Evolutionary conservation across 1,284 basidiomycete genomes (phyloP).

Genomic region (Porogramme epimiltina): DNA sequence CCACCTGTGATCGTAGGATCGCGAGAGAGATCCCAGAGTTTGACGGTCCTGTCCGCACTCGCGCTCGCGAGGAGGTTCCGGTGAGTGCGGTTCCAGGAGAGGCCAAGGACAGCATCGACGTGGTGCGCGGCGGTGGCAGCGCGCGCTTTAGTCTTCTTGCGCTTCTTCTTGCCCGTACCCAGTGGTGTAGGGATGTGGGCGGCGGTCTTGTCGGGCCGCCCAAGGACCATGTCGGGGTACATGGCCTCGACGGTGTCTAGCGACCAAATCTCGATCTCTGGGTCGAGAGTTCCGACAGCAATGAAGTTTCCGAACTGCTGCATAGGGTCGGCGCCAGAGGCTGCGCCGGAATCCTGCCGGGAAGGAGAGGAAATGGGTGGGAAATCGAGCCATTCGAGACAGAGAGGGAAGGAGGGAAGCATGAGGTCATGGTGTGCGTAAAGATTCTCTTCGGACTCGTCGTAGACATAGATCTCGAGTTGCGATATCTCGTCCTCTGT

Average conservation of each 20-base stretch:
- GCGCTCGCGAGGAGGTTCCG: slow-evolving; percentile 91
- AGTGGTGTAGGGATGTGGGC: slow-evolving; percentile 76
- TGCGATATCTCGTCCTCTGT: slow-evolving; percentile 98
- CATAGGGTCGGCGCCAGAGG: slow-evolving; percentile 30
- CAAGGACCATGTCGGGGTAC: slow-evolving; percentile 92
- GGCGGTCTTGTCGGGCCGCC: slow-evolving; percentile 84
- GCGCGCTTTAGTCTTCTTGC: slow-evolving; percentile 83
- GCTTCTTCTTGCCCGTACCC: slow-evolving; percentile 93
- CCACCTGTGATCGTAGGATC: slow-evolving; percentile 54
- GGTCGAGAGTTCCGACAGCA: slow-evolving; percentile 96
- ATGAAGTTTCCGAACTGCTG: slow-evolving; percentile 83
- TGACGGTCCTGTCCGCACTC: slow-evolving; percentile 94
- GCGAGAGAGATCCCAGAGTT: slow-evolving; percentile 93
- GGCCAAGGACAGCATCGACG: slow-evolving; percentile 89
- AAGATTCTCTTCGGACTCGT: slow-evolving; percentile 89
- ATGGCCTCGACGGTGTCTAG: slow-evolving; percentile 93
- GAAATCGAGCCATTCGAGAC: slow-evolving; percentile 99
- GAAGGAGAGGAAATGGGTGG: slow-evolving; percentile 59
- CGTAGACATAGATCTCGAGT: slow-evolving; percentile 94
- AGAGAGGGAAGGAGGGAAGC: slow-evolving; percentile 96
- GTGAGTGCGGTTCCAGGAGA: slow-evolving; percentile 92
- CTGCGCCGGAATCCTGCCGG: slow-evolving; percentile 37
- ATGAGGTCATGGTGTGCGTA: slow-evolving; percentile 99
- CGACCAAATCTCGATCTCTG: slow-evolving; percentile 99
- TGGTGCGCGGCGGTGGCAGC: slow-evolving; percentile 74